Evolutionary conservation across 129 eudicot genomes (phyloP), one percentile per base, ranked within the genome.

Genomic region (Centella asiatica): DNA sequence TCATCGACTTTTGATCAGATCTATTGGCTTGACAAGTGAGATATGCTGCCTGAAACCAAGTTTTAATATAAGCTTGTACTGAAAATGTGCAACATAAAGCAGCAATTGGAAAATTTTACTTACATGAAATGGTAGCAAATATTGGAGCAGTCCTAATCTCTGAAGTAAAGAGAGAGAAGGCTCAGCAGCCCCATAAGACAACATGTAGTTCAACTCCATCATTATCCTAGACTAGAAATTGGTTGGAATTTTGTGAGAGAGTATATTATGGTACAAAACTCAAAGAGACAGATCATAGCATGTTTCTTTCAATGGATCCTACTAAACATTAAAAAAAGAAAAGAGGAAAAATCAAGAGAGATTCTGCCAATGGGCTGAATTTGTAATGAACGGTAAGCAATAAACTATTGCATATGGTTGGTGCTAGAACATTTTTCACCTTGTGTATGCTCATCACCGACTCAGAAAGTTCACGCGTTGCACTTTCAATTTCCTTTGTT

Each of bases 171-270:
- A 54, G 22, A 93, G 64, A 52, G 99, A 93, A 80, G 86, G 76
- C 71, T 78, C 84, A 57, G 99, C 92, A 62, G 99, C 96, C 48
- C 99, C 99, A 49, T 73, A 93, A 28, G 96, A 88, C 44, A 93
- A 83, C 99, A 93, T 87, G 73, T 80, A 82, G 65, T 87, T 81
- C 44, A 87, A 50, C 80, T 93, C 99, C 95, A 93, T 47, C 77
- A 64, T 71, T 68, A 88, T 59, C 69, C 99, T 87, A 68, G 77
- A 27, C 97, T 90, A 79, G 44, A 73, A 57, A 52, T 47, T 39
- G 20, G 19, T 39, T 25, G 29, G 15, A 28, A 15, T 62, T 32
- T 25, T 19, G 55, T 62, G 17, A 60, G 6, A 70, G 28, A n/a
- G n/a, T 28, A 42, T 12, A 39, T 23, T 42, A 22, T 20, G 18